phyloP scores from a whole-genome alignment of 2,329 filamentous ascomycete species.

The Pseudophaeomoniella oleicola region DNA sequence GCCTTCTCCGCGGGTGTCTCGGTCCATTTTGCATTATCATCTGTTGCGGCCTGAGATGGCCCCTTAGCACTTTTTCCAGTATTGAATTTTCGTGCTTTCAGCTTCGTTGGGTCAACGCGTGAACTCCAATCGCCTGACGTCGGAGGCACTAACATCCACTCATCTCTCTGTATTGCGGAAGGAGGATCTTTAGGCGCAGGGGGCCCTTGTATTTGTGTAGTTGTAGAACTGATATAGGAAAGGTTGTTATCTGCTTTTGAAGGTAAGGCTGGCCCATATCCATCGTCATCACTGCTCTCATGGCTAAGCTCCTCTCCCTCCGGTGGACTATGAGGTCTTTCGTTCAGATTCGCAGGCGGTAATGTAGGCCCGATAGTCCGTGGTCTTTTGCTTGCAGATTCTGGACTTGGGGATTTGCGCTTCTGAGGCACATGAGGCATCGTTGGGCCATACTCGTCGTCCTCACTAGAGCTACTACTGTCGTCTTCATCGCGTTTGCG shows the following conservation, averaged over 20 bases:
- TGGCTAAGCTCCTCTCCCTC: slow-evolving; percentile 13
- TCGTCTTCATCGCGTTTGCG: slow-evolving; percentile 19
- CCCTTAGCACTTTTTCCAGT: slow-evolving; percentile 46
- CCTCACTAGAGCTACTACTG: slow-evolving; percentile 12
- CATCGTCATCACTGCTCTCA: slow-evolving; percentile 21
- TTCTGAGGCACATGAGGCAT: not conserved
- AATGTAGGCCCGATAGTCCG: slow-evolving; percentile 41
- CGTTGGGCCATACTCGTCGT: not conserved
- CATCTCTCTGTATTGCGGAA: slow-evolving; percentile 53
- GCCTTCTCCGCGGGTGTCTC: slow-evolving; percentile 84
- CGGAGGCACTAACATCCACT: slow-evolving; percentile 69
- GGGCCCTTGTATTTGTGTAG: slow-evolving; percentile 15
- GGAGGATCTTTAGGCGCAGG: slow-evolving; percentile 19
- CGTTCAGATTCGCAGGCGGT: slow-evolving; percentile 33
- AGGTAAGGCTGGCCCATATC: slow-evolving; percentile 26
- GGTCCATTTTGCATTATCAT: slow-evolving; percentile 60
- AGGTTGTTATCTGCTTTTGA: slow-evolving; percentile 13
- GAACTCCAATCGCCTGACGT: slow-evolving; percentile 36
- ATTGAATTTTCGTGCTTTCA: slow-evolving; percentile 70
- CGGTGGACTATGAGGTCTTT: slow-evolving; percentile 25
- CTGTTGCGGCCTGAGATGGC: slow-evolving; percentile 19
- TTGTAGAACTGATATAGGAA: slow-evolving; percentile 12
- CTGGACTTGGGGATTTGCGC: not conserved
- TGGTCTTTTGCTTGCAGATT: slow-evolving; percentile 31
- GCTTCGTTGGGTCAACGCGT: slow-evolving; percentile 67